phyloP scores from a whole-genome alignment of 148 eudicot genomes.

The Rhododendron ovatum region DNA sequence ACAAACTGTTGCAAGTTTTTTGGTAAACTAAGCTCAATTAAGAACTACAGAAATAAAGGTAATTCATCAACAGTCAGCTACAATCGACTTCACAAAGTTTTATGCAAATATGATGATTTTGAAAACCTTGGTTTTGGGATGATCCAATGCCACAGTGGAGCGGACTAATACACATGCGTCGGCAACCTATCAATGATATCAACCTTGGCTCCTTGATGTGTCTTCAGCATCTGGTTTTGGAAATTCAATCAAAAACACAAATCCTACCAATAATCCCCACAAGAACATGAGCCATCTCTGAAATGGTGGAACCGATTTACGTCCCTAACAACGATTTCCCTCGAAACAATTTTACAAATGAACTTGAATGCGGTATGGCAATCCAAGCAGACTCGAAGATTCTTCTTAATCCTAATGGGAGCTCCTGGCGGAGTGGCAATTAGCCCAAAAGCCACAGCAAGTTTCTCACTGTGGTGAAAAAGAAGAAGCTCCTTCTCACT shows the following conservation, averaged over 20 bases:
- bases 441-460: slow-evolving; percentile 25
- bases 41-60: background rate
- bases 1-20: slow-evolving; percentile 73
- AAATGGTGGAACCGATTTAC: slow-evolving; percentile 53
- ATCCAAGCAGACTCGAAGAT: slow-evolving; percentile 7
- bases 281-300: slow-evolving; percentile 57
- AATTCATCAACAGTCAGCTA: background rate
- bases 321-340: slow-evolving; percentile 29
- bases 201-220: slow-evolving; percentile 68
- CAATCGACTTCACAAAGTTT: background rate
- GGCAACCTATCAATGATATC: slow-evolving; percentile 73
- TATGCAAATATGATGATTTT: background rate
- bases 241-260: slow-evolving; percentile 3
- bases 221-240: slow-evolving; percentile 58
- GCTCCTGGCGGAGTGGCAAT: slow-evolving; percentile 16
- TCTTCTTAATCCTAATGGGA: slow-evolving; percentile 16
- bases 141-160: slow-evolving; percentile 93
- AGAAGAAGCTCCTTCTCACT: slow-evolving; percentile 49
- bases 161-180: slow-evolving; percentile 75
- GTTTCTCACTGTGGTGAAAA: slow-evolving; percentile 52
- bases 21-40: slow-evolving; percentile 44
- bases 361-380: slow-evolving; percentile 11
- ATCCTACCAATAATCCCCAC: slow-evolving; percentile 24
- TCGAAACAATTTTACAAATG: slow-evolving; percentile 10
- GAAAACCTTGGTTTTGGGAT: slow-evolving; percentile 85